Conservation (phyloP, 371 early-diverging fungal species). For the Mucor mucedo region DNA sequence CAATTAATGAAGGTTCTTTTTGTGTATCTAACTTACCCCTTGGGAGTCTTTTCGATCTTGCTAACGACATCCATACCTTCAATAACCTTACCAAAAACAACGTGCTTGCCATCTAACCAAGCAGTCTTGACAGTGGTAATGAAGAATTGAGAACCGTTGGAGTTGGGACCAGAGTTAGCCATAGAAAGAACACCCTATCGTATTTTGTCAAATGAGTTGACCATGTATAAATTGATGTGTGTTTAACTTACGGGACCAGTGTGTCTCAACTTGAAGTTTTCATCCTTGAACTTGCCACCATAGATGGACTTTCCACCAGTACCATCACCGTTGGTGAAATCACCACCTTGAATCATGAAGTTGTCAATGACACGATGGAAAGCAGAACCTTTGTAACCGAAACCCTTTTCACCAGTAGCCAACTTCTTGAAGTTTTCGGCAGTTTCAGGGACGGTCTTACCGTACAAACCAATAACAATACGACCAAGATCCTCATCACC, state of each 20-base stretch:
- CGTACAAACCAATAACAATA: slow-evolving; percentile 85
- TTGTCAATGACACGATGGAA: slow-evolving; percentile 94
- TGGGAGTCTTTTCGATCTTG: slow-evolving; percentile 57
- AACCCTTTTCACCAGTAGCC: slow-evolving; percentile 78
- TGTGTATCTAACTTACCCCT: slow-evolving; percentile 23
- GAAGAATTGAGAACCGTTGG: slow-evolving; percentile 99
- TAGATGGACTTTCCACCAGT: slow-evolving; percentile 98
- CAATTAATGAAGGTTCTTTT: background rate
- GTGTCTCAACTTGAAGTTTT: slow-evolving; percentile 93
- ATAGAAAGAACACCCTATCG: slow-evolving; percentile 82
- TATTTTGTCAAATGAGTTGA: background rate
- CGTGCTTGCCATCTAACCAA: slow-evolving; percentile 88
- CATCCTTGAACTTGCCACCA: slow-evolving; percentile 87
- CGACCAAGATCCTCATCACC: slow-evolving; percentile 83
- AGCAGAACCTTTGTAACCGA: slow-evolving; percentile 81
- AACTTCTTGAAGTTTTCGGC: slow-evolving; percentile 91
- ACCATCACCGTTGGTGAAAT: slow-evolving; percentile 83
- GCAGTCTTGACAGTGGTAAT: slow-evolving; percentile 83
- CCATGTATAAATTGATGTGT: slow-evolving; percentile 19
- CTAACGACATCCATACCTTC: slow-evolving; percentile 81
- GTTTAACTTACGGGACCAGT: slow-evolving; percentile 65
- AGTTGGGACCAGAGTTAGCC: slow-evolving; percentile 94
- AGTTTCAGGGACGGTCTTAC: slow-evolving; percentile 81
- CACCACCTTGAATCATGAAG: slow-evolving; percentile 90
- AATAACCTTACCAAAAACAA: slow-evolving; percentile 89